phyloP scores from a whole-genome alignment of 2,329 filamentous ascomycete genomes.

The Venturia asperata region DNA sequence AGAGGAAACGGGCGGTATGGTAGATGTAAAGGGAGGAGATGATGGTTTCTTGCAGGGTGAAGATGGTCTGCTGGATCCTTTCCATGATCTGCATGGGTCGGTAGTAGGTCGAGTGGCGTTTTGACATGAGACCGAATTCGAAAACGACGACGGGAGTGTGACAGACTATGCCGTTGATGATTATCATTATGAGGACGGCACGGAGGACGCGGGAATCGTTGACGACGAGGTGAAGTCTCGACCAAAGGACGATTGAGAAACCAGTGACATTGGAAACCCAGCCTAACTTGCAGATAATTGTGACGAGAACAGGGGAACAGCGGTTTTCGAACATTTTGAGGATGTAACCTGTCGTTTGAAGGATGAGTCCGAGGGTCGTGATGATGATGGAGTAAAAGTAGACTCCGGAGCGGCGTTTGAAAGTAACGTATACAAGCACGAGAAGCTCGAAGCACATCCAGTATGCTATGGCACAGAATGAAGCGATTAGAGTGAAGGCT shows the following conservation, averaged over 20 bases:
- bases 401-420: conserved; percentile 14
- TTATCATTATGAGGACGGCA: conserved; percentile 14
- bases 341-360: conserved; percentile 14
- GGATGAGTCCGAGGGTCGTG: conserved; percentile 16
- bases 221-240: conserved; percentile 18
- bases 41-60: conserved; percentile 17
- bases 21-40: conserved; percentile 18
- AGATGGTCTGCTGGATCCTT: conserved; percentile 14
- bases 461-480: conserved; percentile 17
- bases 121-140: conserved; percentile 14
- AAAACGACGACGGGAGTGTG: conserved; percentile 18
- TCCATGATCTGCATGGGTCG: conserved; percentile 11
- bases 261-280: conserved; percentile 17
- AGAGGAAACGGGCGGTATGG: conserved; percentile 11
- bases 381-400: conserved; percentile 19
- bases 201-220: neutral
- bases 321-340: conserved; percentile 17
- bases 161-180: conserved; percentile 14
- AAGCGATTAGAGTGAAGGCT: conserved; percentile 11
- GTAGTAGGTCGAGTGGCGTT: conserved; percentile 5
- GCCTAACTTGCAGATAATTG: conserved; percentile 15
- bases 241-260: conserved; percentile 18
- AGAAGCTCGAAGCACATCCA: conserved; percentile 17
- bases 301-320: neutral
- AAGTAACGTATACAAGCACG: conserved; percentile 16